These are phyloP conservation scores for Sugiyamaella qingdaonensis DNA, from an alignment of 805 yeast species.

Conservation along the genomic window DNA sequence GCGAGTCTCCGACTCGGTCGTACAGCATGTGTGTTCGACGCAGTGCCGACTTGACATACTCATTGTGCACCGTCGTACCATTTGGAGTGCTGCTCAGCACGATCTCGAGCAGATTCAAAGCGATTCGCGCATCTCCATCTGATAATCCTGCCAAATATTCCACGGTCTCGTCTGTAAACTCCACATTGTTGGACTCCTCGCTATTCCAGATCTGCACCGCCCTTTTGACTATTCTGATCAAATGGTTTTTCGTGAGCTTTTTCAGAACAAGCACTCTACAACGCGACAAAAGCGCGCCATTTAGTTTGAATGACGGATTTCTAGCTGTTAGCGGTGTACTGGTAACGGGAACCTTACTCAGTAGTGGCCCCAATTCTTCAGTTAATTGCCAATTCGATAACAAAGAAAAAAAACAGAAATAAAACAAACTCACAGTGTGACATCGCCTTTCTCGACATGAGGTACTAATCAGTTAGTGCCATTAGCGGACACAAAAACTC, in stretches of 20 bases:
- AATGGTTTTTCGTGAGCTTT: slow-evolving; percentile 47
- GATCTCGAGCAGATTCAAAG: slow-evolving; percentile 75
- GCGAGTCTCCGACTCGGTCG: slow-evolving; percentile 86
- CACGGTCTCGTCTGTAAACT: slow-evolving; percentile 52
- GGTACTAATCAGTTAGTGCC: slow-evolving; percentile 44
- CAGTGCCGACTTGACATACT: slow-evolving; percentile 39
- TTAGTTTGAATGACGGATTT: slow-evolving; percentile 78
- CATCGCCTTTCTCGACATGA: slow-evolving; percentile 75
- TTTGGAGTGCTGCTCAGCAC: slow-evolving; percentile 16
- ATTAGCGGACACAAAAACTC: slow-evolving; percentile 4
- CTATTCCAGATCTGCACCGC: slow-evolving; percentile 60
- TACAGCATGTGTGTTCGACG: slow-evolving; percentile 57
- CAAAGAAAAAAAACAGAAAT: not conserved
- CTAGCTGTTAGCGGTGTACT: slow-evolving; percentile 2
- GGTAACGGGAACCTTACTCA: slow-evolving; percentile 39
- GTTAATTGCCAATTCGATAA: not conserved
- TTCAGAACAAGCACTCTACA: slow-evolving; percentile 74
- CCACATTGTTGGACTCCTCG: slow-evolving; percentile 47
- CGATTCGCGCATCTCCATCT: slow-evolving; percentile 86
- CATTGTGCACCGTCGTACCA: slow-evolving; percentile 11
- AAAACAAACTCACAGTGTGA: slow-evolving; percentile 42
- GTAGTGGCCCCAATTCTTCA: slow-evolving; percentile 86
- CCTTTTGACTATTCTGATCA: slow-evolving; percentile 48
- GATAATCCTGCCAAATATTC: slow-evolving; percentile 68
- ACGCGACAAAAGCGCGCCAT: slow-evolving; percentile 78